These are phyloP conservation scores for Cutaneotrichosporon dermatis DNA, from an alignment of 1,284 basidiomycete species.

Conservation along the genomic window DNA sequence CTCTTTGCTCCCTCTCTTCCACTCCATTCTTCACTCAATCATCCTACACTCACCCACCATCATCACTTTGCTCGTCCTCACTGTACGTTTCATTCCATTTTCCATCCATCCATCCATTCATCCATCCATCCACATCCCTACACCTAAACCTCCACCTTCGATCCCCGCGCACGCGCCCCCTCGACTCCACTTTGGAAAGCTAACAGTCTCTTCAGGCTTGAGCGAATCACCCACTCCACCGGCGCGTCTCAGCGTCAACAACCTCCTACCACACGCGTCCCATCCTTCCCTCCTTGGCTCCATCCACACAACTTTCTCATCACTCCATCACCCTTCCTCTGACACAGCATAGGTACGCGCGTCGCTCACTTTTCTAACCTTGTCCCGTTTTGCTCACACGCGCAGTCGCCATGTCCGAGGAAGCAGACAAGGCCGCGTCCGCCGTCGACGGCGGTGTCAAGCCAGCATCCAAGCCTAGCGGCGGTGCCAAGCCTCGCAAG, in stretches of 20 bases:
- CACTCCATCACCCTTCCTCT: not conserved
- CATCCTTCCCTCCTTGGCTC: not conserved
- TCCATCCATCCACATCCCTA: conserved; percentile 6
- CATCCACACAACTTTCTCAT: not conserved
- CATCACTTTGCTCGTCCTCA: too few relatives aligned
- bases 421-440: conserved; percentile 10
- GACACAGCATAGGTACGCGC: conserved; percentile 3
- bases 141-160: not conserved
- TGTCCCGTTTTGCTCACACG: not conserved
- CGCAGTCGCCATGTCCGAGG: conserved; percentile 17
- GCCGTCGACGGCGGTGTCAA: conserved; percentile 26
- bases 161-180: too few relatives aligned
- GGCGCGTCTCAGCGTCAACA: conserved; percentile 5
- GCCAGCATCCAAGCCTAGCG: conserved; percentile 26
- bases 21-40: conserved; percentile 2
- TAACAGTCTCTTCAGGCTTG: not conserved
- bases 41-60: not conserved
- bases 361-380: not conserved
- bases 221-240: conserved; percentile 1
- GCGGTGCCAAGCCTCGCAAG: conserved; percentile 40
- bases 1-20: not conserved
- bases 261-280: not conserved
- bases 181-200: not conserved
- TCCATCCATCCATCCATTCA: conserved; percentile 6
- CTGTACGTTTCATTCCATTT: too few relatives aligned